These are phyloP conservation scores for Aeschynomene evenia DNA, from an alignment of 306 rosid genomes.

Conservation along the genomic window DNA sequence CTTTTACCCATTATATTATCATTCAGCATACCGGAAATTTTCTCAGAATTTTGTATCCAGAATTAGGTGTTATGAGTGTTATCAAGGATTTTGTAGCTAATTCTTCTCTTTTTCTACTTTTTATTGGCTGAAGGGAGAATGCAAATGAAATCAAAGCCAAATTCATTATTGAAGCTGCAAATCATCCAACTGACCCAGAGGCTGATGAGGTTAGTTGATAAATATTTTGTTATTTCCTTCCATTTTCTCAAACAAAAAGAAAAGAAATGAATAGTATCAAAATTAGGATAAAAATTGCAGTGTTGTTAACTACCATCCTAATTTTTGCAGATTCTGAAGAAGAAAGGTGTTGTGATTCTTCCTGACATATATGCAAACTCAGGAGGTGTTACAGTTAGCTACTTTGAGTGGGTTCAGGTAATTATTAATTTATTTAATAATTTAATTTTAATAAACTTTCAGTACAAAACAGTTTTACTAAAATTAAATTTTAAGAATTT, in stretches of 20 bases:
- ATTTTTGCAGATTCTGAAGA: constrained; percentile 66
- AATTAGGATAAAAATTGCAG: not conserved
- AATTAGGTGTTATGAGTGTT: no score
- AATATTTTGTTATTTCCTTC: not conserved
- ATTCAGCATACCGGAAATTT: no score
- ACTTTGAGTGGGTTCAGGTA: constrained; percentile 99
- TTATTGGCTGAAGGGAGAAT: constrained; percentile 61
- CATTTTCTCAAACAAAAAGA: not conserved
- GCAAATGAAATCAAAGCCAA: constrained; percentile 83
- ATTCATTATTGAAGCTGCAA: constrained; percentile 88
- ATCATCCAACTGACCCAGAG: constrained; percentile 96
- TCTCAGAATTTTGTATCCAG: no score
- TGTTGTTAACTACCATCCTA: constrained; percentile 1
- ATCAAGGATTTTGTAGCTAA: no score
- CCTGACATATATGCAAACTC: constrained; percentile 98
- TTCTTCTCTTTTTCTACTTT: not conserved
- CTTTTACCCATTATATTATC: no score
- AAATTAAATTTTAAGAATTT: no score
- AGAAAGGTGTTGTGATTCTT: constrained; percentile 79
- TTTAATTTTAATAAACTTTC: no score
- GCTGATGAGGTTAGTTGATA: constrained; percentile 71
- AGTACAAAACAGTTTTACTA: no score
- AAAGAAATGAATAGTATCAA: not conserved
- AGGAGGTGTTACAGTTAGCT: constrained; percentile 96
- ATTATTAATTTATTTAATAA: not conserved